These are phyloP conservation scores for Botryotinia convoluta DNA, from an alignment of 2,329 filamentous ascomycete genomes.

Conservation along the genomic window DNA sequence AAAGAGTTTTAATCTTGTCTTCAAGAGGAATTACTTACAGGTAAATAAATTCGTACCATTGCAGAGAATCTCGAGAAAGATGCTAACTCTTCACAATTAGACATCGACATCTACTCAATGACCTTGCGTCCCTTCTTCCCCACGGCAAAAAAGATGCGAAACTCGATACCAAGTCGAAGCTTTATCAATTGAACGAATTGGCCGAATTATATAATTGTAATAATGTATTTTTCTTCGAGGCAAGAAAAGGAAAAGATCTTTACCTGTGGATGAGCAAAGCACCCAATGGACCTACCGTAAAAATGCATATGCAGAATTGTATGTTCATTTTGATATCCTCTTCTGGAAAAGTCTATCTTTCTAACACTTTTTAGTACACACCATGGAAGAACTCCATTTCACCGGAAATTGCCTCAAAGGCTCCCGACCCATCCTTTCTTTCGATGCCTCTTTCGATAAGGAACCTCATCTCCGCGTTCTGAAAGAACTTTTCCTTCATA, in stretches of 20 bases:
- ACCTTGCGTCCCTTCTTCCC: conserved; percentile 83
- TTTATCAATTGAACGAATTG: conserved; percentile 74
- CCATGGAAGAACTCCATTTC: conserved; percentile 95
- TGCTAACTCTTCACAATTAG: conserved; percentile 47
- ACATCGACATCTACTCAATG: conserved; percentile 89
- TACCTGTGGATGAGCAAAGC: conserved; percentile 93
- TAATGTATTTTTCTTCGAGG: conserved; percentile 93
- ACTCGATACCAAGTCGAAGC: conserved; percentile 91
- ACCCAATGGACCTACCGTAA: conserved; percentile 60
- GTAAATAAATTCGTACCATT: conserved; percentile 43
- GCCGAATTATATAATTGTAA: conserved; percentile 85
- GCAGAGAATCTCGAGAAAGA: conserved; percentile 14
- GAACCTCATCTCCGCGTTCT: conserved; percentile 78
- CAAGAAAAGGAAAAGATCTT: conserved; percentile 87
- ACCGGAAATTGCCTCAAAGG: conserved; percentile 96
- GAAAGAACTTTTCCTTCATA: conserved; percentile 85
- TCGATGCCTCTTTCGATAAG: conserved; percentile 82
- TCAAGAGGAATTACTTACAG: conserved; percentile 89
- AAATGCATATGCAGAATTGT: conserved; percentile 77
- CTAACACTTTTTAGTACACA: conserved; percentile 63
- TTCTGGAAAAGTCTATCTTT: background rate
- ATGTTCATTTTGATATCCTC: conserved; percentile 22
- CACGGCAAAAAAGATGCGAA: conserved; percentile 94
- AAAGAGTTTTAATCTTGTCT: conserved; percentile 83
- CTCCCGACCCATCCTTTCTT: conserved; percentile 84